These are phyloP conservation scores for Inosperma sp. DNA, from an alignment of 768 basidiomycete species.

Conservation along the genomic window DNA sequence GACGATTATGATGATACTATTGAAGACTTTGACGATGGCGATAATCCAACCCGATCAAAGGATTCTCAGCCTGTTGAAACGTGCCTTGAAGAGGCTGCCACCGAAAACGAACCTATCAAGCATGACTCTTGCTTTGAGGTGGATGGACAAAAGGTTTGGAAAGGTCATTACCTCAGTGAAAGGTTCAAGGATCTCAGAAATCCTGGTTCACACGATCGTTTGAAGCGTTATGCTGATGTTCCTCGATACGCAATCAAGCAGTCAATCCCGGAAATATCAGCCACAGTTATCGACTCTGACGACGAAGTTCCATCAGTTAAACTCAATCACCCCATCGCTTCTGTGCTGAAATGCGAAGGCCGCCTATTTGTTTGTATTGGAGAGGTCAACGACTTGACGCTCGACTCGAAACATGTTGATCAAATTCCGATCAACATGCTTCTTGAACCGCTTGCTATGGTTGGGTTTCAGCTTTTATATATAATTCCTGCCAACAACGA, in stretches of 20 bases:
- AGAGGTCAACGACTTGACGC: conserved; percentile 17
- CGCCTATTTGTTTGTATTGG: conserved; percentile 21
- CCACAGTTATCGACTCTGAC: background rate
- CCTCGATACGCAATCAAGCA: conserved; percentile 1
- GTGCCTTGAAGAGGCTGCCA: background rate
- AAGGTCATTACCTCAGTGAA: background rate
- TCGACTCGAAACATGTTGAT: conserved; percentile 12
- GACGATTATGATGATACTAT: conserved; percentile 9
- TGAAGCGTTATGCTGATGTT: conserved; percentile 7
- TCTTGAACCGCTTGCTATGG: conserved; percentile 4
- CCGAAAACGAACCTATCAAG: background rate
- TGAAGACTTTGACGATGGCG: background rate
- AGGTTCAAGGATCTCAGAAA: background rate
- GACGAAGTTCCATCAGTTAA: background rate
- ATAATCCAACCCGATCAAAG: background rate
- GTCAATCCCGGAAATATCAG: background rate
- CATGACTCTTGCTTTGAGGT: background rate
- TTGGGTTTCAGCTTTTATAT: conserved; percentile 17
- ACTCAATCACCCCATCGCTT: conserved; percentile 15
- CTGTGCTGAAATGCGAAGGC: conserved; percentile 18
- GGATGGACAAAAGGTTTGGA: conserved; percentile 2
- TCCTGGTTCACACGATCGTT: conserved; percentile 4
- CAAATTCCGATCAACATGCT: conserved; percentile 14
- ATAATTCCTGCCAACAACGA: conserved; percentile 9
- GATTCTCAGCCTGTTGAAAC: background rate